phyloP scores from a whole-genome alignment of 495 filamentous ascomycete genomes.

The Aspergillus baeticus region DNA sequence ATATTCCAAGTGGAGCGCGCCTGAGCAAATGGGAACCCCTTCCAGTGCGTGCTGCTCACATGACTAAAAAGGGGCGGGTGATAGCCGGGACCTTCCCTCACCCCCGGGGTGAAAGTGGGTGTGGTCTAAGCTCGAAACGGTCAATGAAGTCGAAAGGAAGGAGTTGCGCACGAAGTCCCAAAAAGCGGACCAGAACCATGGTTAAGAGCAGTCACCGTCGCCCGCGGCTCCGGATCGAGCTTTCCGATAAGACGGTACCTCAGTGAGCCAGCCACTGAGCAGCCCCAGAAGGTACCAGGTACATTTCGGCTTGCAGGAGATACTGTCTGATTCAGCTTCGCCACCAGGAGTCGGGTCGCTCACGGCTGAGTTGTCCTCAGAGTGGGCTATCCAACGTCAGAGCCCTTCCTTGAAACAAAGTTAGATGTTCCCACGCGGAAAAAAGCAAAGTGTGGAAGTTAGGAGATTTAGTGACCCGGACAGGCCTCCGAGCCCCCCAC shows the following conservation, averaged over 20 bases:
- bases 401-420: too few relatives aligned
- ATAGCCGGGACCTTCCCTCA: background rate
- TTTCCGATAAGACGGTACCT: conserved; percentile 27
- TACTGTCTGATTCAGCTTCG: background rate
- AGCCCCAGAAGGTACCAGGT: conserved; percentile 8
- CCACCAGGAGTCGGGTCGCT: conserved; percentile 2
- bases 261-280: background rate
- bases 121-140: background rate
- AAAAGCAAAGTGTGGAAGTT: too few relatives aligned
- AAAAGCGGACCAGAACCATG: conserved; percentile 16
- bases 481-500: too few relatives aligned
- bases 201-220: conserved; percentile 30
- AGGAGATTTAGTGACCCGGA: too few relatives aligned
- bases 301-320: background rate
- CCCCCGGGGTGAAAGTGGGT: background rate
- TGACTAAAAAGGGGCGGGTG: conserved; percentile 21
- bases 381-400: too few relatives aligned
- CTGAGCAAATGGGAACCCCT: conserved; percentile 15
- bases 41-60: conserved; percentile 29
- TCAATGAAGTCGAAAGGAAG: conserved; percentile 23
- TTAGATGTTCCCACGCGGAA: too few relatives aligned
- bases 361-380: too few relatives aligned
- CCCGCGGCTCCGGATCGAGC: conserved; percentile 39
- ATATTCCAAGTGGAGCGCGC: background rate
- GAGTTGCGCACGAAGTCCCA: background rate